Evolutionary conservation across 495 filamentous ascomycete species (phyloP).

Genomic region (Trichodelitschia bisporula): DNA sequence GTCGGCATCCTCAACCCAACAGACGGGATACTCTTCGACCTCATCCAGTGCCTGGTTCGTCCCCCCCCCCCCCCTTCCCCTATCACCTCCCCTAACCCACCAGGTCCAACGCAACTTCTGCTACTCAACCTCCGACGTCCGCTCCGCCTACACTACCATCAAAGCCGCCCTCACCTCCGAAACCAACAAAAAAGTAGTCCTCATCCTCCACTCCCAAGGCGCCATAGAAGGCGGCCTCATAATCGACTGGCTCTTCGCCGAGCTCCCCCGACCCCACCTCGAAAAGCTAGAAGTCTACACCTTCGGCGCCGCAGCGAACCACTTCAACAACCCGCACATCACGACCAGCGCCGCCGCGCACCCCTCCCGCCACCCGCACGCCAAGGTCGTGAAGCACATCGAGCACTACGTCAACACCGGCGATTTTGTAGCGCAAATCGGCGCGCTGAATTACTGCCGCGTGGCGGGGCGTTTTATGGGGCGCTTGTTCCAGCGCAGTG

Average conservation of each 20-base stretch:
- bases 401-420: slow-evolving; percentile 65
- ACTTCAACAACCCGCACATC: slow-evolving; percentile 59
- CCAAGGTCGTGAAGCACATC: slow-evolving; percentile 38
- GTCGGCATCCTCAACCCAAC: slow-evolving; percentile 69
- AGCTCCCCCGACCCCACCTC: slow-evolving; percentile 41
- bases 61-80: slow-evolving; percentile 28
- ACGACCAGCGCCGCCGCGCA: no score
- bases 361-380: no score
- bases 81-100: slow-evolving; percentile 59
- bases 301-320: slow-evolving; percentile 64
- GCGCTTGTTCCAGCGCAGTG: slow-evolving; percentile 40
- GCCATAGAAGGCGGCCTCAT: slow-evolving; percentile 52
- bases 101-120: slow-evolving; percentile 44
- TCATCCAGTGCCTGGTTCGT: slow-evolving; percentile 6
- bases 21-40: slow-evolving; percentile 13
- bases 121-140: slow-evolving; percentile 46
- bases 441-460: slow-evolving; percentile 41
- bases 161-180: slow-evolving; percentile 32
- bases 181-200: slow-evolving; percentile 40
- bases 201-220: slow-evolving; percentile 65
- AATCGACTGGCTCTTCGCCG: slow-evolving; percentile 56
- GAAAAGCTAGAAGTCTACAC: slow-evolving; percentile 62
- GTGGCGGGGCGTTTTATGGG: slow-evolving; percentile 42
- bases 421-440: slow-evolving; percentile 57
- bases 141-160: slow-evolving; percentile 26